Evolutionary conservation across 352 stramenopile genomes (phyloP), one percentile per base, ranked within the genome.

Genomic region (Globisporangium orthogonon): DNA sequence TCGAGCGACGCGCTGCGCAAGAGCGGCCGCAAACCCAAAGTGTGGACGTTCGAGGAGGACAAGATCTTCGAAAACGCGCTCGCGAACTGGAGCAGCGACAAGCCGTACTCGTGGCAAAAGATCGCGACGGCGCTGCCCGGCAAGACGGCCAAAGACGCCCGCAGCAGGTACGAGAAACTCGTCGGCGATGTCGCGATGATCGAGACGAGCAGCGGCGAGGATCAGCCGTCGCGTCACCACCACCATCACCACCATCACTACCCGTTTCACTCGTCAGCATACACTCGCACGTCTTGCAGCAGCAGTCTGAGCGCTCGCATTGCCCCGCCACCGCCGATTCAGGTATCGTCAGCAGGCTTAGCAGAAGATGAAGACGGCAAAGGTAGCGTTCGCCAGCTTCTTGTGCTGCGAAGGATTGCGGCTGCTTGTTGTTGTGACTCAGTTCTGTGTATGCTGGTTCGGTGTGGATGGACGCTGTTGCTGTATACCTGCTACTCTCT

Each of bases 21-120:
- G 53, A 62, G 52, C 30, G 63, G 43, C 28, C 69, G 69, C 46
- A 72, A 72, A 4, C 56, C 66, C n/a, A 89, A 80, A 37, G 51
- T 64, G 13, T 95, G 86, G 86, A 91, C 66, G 33, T 87, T 89
- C 44, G 73, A 92, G 50, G 83, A 95, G 65, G 83, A 95, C 59
- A 89, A 90, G 65, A 67, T 75, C 2, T 84, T 95, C 54, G 86
- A 95, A 64, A 80, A 63, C 35, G 77, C 74, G 43, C 66, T 95
- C 15, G 83, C 83, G 52, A 56, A 67, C 46, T 93, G 82, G 72
- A 66, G 60, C 17, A 70, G 60, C 18, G 70, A 61, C 50, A 85
- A 78, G 37, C 73, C 83, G n/a, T 90, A 89, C 57, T 78, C 79
- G 46, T 95, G 86, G 86, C 63, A 71, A 11, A 89, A 89, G 64